Evolutionary conservation across 179 eudicot genomes (phyloP), one percentile per base, ranked within the genome.

Genomic region (Beta macrorhiza): DNA sequence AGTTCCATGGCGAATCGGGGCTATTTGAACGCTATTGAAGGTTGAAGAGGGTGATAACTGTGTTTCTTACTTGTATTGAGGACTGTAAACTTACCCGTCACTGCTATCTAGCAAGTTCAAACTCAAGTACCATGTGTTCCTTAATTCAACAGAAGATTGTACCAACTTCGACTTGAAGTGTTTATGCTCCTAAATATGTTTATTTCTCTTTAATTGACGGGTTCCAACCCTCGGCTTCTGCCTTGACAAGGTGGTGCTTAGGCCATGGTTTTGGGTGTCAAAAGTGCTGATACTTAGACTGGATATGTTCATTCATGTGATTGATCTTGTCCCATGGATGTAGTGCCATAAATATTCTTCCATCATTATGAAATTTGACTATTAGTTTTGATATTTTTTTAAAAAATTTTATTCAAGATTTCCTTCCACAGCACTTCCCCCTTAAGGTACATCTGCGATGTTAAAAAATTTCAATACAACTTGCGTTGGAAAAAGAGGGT

Each of bases 51-150:
- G 20, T 22, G 52, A 16, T 49, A 67, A 62, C 53, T 25, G 65
- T 49, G 64, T 63, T 81, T 75, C 22, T 52, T 78, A 3, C 58
- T 49, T 45, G 58, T 65, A 64, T 20, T 15, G 61, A 49, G 56
- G 62, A 59, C 63, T 82, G 64, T 82, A 78, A 22, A 78, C 72
- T 78, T 71, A 37, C 67, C 56, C 77, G 37, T 70, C 57, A 67
- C 64, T 69, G 65, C 76, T 71, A 22, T 73, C 72, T 84, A 84
- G 79, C 79, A 63, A 4, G 45, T 79, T 74, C 80, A 80, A 67
- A 81, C 69, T 74, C 76, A 67, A 57, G 76, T 78, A 56, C 68
- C 55, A 82, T 71, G 25, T 25, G 58, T 64, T 29, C 51, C 58
- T 32, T 44, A 57, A 37, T 58, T 62, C 72, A 44, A 29, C 64